A percentile compares a stretch with the other conserved stretches of the same genome.
phyloP scores from a whole-genome alignment of 306 rosid genomes.

The Acacia crassicarpa region DNA sequence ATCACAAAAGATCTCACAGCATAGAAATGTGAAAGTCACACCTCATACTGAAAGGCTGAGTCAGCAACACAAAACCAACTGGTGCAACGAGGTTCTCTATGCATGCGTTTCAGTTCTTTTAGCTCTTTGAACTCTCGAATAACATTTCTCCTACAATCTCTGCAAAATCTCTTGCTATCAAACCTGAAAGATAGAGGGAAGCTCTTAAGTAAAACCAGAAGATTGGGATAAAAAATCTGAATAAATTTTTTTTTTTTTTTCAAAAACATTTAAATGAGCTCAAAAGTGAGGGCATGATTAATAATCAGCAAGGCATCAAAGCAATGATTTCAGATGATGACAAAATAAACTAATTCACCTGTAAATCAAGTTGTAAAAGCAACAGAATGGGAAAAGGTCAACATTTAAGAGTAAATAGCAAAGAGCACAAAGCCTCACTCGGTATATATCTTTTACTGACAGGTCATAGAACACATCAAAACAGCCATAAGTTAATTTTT shows the following conservation, averaged over 20 bases:
- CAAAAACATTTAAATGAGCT: not conserved
- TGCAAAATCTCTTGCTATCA: slow-evolving; percentile 99
- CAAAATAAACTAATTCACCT: slow-evolving; percentile 26
- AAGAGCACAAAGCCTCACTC: not conserved
- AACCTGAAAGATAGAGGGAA: slow-evolving; percentile 64
- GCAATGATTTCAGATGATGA: slow-evolving; percentile 5
- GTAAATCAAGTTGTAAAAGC: not conserved
- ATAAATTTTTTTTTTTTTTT: slow-evolving; percentile 1
- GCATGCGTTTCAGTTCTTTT: slow-evolving; percentile 92
- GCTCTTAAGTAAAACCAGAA: slow-evolving; percentile 17
- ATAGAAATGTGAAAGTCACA: slow-evolving; percentile 43
- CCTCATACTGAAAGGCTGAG: slow-evolving; percentile 96
- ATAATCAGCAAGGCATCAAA: slow-evolving; percentile 7
- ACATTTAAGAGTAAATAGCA: not conserved
- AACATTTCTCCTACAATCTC: slow-evolving; percentile 99
- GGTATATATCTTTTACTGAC: not conserved
- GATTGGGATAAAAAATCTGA: slow-evolving; percentile 9
- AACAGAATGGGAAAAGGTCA: slow-evolving; percentile 7
- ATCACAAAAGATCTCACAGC: slow-evolving; percentile 28
- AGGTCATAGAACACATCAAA: not conserved
- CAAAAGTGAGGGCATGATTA: not conserved
- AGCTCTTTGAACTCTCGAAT: slow-evolving; percentile 98
- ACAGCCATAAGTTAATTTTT: slow-evolving; percentile 21
- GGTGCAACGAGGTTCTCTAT: slow-evolving; percentile 91
- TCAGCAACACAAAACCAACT: slow-evolving; percentile 98